Evolutionary conservation across 164 flowering plant species (phyloP).

Genomic region (Aristolochia fimbriata): DNA sequence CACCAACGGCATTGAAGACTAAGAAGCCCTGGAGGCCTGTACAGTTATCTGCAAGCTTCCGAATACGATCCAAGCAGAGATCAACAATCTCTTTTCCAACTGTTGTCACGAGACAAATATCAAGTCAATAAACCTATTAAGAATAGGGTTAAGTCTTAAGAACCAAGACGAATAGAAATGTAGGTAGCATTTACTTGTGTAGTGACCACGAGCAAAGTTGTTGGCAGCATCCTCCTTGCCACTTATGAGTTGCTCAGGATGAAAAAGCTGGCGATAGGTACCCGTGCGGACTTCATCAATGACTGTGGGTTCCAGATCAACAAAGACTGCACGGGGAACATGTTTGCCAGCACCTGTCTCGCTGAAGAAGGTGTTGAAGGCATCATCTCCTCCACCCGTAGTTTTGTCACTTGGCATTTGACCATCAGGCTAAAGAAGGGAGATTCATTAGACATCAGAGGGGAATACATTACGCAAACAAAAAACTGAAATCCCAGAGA

Average conservation of each 20-base stretch:
- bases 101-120: slow-evolving; percentile 16
- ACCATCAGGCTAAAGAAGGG: slow-evolving; percentile 45
- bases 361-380: slow-evolving; percentile 75
- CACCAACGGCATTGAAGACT: slow-evolving; percentile 54
- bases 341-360: slow-evolving; percentile 83
- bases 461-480: too few species aligned
- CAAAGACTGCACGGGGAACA: slow-evolving; percentile 66
- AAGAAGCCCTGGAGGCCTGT: slow-evolving; percentile 80
- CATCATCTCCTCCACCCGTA: slow-evolving; percentile 63
- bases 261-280: slow-evolving; percentile 66
- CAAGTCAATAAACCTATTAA: too few species aligned
- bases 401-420: slow-evolving; percentile 68
- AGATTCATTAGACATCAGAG: too few species aligned
- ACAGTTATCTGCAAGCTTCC: slow-evolving; percentile 58
- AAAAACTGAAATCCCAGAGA: too few species aligned
- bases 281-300: slow-evolving; percentile 60
- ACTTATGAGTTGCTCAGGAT: slow-evolving; percentile 65
- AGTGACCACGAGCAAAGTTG: slow-evolving; percentile 59
- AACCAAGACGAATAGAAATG: too few species aligned
- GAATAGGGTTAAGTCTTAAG: too few species aligned
- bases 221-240: slow-evolving; percentile 67
- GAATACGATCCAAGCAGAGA: slow-evolving; percentile 40
- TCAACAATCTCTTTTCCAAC: slow-evolving; percentile 40
- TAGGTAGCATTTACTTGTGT: slow-evolving; percentile 28
- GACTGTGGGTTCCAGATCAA: slow-evolving; percentile 57